Evolutionary conservation across 148 eudicot genomes (phyloP).

Genomic region (Fagopyrum esculentum): DNA sequence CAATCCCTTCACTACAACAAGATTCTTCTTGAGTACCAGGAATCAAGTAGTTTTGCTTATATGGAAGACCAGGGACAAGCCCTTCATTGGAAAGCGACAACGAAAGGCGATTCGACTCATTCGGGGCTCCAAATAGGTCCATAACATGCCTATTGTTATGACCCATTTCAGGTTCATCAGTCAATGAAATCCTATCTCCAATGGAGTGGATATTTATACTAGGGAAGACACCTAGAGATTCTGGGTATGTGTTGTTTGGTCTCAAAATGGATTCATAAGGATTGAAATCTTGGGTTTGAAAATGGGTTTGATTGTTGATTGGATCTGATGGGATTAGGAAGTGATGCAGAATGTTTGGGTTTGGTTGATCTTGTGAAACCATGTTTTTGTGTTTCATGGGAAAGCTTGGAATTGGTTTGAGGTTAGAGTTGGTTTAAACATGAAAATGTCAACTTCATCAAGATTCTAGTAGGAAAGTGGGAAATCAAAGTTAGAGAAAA

Average conservation of each 20-base stretch:
- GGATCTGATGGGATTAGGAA: conserved; percentile 50
- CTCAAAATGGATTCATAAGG: conserved; percentile 30
- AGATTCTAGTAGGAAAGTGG: not conserved
- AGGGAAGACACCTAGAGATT: conserved; percentile 22
- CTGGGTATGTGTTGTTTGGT: conserved; percentile 23
- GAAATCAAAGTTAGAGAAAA: conserved; percentile 31
- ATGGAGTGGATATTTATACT: conserved; percentile 36
- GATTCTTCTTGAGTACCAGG: conserved; percentile 18
- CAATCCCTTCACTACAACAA: conserved; percentile 10
- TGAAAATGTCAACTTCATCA: conserved; percentile 37
- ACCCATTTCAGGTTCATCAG: conserved; percentile 36
- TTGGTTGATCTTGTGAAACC: conserved; percentile 58
- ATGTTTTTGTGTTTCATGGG: conserved; percentile 16
- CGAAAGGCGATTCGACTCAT: conserved; percentile 4
- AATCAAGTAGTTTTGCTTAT: conserved; percentile 26
- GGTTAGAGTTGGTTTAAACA: conserved; percentile 24
- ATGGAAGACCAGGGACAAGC: conserved; percentile 30
- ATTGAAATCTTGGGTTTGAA: conserved; percentile 47
- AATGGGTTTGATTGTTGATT: conserved; percentile 38
- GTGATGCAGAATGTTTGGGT: conserved; percentile 53
- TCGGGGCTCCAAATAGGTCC: not conserved
- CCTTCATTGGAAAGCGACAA: conserved; percentile 21
- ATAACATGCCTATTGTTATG: conserved; percentile 29
- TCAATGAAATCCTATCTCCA: conserved; percentile 46
- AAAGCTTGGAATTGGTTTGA: not conserved